Conservation (phyloP, 495 filamentous ascomycete species). For the Aspergillus incahuasiensis region DNA sequence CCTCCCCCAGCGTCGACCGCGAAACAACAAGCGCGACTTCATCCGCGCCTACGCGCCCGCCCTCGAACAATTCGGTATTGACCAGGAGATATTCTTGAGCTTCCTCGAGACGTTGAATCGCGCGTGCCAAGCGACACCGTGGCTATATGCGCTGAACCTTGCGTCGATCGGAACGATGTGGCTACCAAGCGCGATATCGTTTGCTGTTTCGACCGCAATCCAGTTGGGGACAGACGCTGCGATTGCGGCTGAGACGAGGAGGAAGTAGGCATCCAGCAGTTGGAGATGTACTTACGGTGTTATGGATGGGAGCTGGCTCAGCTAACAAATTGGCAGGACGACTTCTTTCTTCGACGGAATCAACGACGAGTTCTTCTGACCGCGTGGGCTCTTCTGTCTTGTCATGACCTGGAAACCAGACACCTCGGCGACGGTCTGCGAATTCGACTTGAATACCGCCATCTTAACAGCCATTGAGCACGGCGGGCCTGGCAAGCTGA, state of each 20-base stretch:
- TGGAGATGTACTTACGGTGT: no score
- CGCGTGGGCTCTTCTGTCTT: conserved; percentile 55
- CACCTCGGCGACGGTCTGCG: conserved; percentile 15
- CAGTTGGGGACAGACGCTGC: conserved; percentile 39
- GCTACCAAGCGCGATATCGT: conserved; percentile 38
- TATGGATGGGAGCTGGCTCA: no score
- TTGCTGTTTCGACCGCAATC: conserved; percentile 40
- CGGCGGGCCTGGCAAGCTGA: not conserved
- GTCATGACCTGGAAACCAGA: conserved; percentile 57
- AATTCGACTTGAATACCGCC: conserved; percentile 27
- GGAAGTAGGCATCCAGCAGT: no score
- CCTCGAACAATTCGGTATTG: conserved; percentile 46
- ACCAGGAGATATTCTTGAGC: conserved; percentile 48
- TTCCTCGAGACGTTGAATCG: conserved; percentile 48
- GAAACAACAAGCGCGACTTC: conserved; percentile 21
- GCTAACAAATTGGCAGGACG: conserved; percentile 27
- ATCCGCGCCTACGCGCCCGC: conserved; percentile 48
- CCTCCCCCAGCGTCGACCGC: conserved; percentile 31
- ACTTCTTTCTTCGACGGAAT: conserved; percentile 48
- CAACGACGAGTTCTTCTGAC: conserved; percentile 55
- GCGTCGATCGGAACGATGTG: conserved; percentile 34
- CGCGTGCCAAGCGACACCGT: conserved; percentile 32
- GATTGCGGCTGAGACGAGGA: no score
- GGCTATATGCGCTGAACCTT: conserved; percentile 42
- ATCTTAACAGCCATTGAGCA: conserved; percentile 20